Conservation (phyloP, 208 protist species). For the Leptomonas pyrrhocoris region DNA sequence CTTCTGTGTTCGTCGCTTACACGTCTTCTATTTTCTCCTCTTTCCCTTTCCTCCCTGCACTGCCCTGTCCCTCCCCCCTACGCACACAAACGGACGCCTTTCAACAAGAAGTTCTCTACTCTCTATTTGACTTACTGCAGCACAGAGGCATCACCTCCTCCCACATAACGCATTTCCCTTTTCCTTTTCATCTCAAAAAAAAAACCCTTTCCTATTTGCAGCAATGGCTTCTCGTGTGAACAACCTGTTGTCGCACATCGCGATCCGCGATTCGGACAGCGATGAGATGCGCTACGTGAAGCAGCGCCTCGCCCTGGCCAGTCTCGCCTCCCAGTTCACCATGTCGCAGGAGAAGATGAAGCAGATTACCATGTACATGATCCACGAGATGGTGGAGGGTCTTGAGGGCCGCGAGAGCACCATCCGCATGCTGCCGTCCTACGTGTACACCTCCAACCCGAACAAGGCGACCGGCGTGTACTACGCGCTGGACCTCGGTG, state of each 20-base stretch:
- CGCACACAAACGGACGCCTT: too few species aligned
- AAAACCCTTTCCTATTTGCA: neutral
- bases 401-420: constrained; percentile 76
- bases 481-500: constrained; percentile 92
- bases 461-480: constrained; percentile 65
- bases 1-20: too few species aligned
- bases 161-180: too few species aligned
- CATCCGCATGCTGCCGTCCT: constrained; percentile 87
- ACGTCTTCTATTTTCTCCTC: too few species aligned
- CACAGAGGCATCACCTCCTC: too few species aligned
- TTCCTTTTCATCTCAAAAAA: neutral
- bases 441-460: constrained; percentile 73
- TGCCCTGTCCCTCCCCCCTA: too few species aligned
- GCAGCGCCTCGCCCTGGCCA: constrained; percentile 72
- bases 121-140: too few species aligned
- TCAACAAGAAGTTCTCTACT: too few species aligned
- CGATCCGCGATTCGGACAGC: constrained; percentile 56
- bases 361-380: constrained; percentile 76
- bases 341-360: constrained; percentile 59
- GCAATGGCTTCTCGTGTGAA: constrained; percentile 75
- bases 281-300: constrained; percentile 73
- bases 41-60: too few species aligned
- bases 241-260: constrained; percentile 82
- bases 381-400: constrained; percentile 85
- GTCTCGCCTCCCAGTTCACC: constrained; percentile 74